Evolutionary conservation across 2,329 filamentous ascomycete genomes (phyloP).

Genomic region (Hymenoscyphus fraxineus): DNA sequence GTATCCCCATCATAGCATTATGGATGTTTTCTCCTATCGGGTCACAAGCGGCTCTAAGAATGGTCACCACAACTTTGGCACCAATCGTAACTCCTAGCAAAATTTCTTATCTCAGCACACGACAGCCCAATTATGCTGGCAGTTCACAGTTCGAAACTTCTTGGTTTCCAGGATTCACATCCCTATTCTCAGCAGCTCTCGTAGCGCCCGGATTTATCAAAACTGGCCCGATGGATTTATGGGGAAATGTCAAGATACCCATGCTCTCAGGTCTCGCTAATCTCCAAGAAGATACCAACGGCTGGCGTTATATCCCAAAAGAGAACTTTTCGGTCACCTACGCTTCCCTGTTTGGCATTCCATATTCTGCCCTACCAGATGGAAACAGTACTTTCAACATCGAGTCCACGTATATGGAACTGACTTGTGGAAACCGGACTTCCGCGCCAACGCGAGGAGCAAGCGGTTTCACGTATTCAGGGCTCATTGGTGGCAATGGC

Average conservation of each 20-base stretch:
- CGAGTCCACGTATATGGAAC: conserved; percentile 24
- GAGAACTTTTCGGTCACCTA: conserved; percentile 12
- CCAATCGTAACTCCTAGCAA: neutral
- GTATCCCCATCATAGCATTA: conserved; percentile 8
- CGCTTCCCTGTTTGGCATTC: conserved; percentile 25
- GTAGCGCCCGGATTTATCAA: conserved; percentile 20
- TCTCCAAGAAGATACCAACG: conserved; percentile 16
- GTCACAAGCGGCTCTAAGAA: conserved; percentile 18
- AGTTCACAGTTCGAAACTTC: conserved; percentile 10
- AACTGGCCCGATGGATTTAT: conserved; percentile 19
- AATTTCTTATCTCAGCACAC: conserved; percentile 17
- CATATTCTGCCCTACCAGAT: conserved; percentile 11
- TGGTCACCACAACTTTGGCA: conserved; percentile 12
- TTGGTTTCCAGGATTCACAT: conserved; percentile 24
- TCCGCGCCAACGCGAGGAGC: conserved; percentile 12
- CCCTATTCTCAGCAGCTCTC: conserved; percentile 19
- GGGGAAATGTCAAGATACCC: conserved; percentile 26
- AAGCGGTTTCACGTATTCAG: conserved; percentile 19
- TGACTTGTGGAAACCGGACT: conserved; percentile 21
- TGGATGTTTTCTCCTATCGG: conserved; percentile 15
- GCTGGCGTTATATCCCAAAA: conserved; percentile 18
- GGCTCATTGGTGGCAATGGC: conserved; percentile 21
- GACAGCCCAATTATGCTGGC: conserved; percentile 21
- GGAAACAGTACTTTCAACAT: conserved; percentile 23
- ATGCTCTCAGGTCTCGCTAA: conserved; percentile 19